phyloP scores from a whole-genome alignment of 495 filamentous ascomycete genomes.

The Penicillium lividum region DNA sequence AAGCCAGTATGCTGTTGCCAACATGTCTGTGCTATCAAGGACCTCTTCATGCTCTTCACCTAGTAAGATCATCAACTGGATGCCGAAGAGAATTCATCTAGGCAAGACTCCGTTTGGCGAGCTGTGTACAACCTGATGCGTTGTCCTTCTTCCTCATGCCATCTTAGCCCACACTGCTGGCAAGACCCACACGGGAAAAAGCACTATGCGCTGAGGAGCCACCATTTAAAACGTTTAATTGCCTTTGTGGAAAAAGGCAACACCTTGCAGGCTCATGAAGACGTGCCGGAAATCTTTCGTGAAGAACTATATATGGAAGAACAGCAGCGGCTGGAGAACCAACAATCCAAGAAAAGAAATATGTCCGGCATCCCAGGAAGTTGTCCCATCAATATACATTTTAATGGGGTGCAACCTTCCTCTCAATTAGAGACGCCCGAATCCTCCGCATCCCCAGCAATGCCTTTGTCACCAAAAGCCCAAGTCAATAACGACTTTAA shows the following conservation, averaged over 20 bases:
- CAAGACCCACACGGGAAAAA: constrained; percentile 16
- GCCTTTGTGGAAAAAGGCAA: constrained; percentile 21
- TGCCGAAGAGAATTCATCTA: constrained; percentile 24
- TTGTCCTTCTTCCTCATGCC: constrained; percentile 4
- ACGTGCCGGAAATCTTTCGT: constrained; percentile 19
- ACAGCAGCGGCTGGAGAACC: constrained; percentile 8
- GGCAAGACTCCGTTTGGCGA: constrained; percentile 14
- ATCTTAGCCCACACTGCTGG: constrained; percentile 8
- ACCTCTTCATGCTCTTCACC: too few species aligned
- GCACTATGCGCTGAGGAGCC: constrained; percentile 18
- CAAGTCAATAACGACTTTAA: constrained; percentile 3
- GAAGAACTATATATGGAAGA: constrained; percentile 13
- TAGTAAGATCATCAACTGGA: constrained; percentile 30
- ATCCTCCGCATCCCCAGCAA: not conserved
- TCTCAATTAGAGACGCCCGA: not conserved
- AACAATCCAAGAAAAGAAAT: constrained; percentile 2
- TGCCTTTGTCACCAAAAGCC: not conserved
- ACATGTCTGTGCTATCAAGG: not conserved
- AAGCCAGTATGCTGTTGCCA: not conserved
- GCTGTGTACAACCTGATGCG: constrained; percentile 7
- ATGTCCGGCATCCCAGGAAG: constrained; percentile 1
- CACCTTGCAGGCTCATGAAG: constrained; percentile 18
- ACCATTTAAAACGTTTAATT: constrained; percentile 21
- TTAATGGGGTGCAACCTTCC: constrained; percentile 11
- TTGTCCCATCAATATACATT: constrained; percentile 9